phyloP scores from a whole-genome alignment of 1,284 basidiomycete genomes.

The Calocybe gambosa region DNA sequence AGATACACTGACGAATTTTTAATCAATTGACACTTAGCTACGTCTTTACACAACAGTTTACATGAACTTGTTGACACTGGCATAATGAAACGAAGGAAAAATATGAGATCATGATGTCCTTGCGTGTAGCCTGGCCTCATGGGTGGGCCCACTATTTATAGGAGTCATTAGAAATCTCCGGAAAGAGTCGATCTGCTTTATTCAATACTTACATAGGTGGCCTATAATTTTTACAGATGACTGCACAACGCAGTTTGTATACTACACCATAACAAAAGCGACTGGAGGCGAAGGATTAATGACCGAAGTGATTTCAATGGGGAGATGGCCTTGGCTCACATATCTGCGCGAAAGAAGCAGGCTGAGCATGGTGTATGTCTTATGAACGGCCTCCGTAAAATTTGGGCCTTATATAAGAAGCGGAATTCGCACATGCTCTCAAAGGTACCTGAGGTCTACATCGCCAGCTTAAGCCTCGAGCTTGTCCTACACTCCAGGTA shows the following conservation, averaged over 20 bases:
- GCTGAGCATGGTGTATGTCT: slow-evolving; percentile 21
- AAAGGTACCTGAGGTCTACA: too few species aligned
- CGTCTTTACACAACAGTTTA: too few species aligned
- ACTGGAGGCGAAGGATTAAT: slow-evolving; percentile 16
- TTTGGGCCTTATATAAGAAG: background rate
- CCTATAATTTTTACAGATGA: slow-evolving; percentile 23
- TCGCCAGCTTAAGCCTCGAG: slow-evolving; percentile 1
- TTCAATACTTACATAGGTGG: slow-evolving; percentile 27
- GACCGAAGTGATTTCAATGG: background rate
- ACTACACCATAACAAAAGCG: slow-evolving; percentile 25
- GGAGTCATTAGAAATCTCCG: slow-evolving; percentile 43
- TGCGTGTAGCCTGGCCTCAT: slow-evolving; percentile 1
- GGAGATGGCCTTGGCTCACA: slow-evolving; percentile 15
- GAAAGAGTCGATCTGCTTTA: slow-evolving; percentile 55
- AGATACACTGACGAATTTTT: slow-evolving; percentile 47
- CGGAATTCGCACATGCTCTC: background rate
- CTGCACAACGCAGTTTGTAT: slow-evolving; percentile 24
- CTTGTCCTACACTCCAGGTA: background rate
- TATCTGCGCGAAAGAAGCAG: slow-evolving; percentile 24
- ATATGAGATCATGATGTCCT: background rate
- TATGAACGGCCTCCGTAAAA: background rate
- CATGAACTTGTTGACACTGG: too few species aligned
- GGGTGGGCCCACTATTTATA: background rate
- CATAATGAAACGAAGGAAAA: too few species aligned
- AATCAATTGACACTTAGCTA: slow-evolving; percentile 43